These are phyloP conservation scores for Alternaria burnsii DNA, from an alignment of 2,329 filamentous ascomycete species.

Conservation along the genomic window DNA sequence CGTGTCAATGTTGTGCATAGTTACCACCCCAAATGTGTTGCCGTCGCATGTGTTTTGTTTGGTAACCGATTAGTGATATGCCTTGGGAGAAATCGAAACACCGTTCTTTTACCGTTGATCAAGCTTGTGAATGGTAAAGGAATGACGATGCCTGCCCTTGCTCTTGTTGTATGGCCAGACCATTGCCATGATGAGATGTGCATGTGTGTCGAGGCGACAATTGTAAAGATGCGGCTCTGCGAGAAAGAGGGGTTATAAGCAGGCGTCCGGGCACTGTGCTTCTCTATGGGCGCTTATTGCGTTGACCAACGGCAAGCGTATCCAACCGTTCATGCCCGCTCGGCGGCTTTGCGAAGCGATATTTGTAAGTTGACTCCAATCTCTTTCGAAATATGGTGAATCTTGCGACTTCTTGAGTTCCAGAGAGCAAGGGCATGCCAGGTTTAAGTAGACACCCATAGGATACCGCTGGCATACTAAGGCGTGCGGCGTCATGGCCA, in stretches of 20 bases:
- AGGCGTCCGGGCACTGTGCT: constrained; percentile 16
- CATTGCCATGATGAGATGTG: constrained; percentile 14
- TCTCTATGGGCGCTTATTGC: constrained; percentile 21
- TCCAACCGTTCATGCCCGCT: constrained; percentile 4
- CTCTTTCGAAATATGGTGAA: background rate
- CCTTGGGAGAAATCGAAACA: background rate
- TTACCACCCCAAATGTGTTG: background rate
- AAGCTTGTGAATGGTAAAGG: too few species aligned
- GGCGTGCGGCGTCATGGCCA: constrained; percentile 8
- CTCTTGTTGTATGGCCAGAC: constrained; percentile 8
- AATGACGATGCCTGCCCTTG: background rate
- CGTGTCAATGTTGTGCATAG: background rate
- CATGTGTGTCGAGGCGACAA: constrained; percentile 17
- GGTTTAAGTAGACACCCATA: constrained; percentile 32
- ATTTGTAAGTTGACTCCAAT: constrained; percentile 14
- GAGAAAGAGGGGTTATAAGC: constrained; percentile 29
- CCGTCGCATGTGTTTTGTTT: background rate
- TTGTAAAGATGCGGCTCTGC: constrained; percentile 32
- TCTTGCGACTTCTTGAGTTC: background rate
- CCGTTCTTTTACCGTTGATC: background rate
- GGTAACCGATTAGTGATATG: background rate
- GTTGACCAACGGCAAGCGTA: constrained; percentile 8
- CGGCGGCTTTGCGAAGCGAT: constrained; percentile 9
- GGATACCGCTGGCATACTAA: constrained; percentile 22
- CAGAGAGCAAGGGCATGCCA: constrained; percentile 20